Conservation (phyloP, 2,329 filamentous ascomycete species). For the Dryadomyces quercivorus region DNA sequence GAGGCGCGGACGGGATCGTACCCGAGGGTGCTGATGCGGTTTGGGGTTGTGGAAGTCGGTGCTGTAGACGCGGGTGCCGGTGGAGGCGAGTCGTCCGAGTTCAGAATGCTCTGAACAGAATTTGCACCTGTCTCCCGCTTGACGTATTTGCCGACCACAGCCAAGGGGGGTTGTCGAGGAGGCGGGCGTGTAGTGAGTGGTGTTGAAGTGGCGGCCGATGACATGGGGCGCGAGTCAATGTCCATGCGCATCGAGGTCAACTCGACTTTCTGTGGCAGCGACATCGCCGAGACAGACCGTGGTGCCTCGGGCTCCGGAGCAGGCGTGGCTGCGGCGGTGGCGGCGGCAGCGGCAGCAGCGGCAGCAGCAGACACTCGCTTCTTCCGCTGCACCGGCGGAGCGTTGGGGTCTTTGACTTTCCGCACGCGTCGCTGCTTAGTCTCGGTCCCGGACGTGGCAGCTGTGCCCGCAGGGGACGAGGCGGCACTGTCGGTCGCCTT, state of each 20-base stretch:
- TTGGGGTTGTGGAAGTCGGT: constrained; percentile 25
- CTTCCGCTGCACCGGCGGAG: constrained; percentile 40
- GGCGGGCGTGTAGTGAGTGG: constrained; percentile 9
- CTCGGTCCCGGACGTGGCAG: constrained; percentile 20
- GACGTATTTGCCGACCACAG: constrained; percentile 29
- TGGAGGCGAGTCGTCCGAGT: constrained; percentile 35
- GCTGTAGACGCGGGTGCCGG: constrained; percentile 24
- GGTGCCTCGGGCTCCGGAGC: background rate
- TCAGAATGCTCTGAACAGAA: constrained; percentile 45
- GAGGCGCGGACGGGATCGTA: constrained; percentile 78
- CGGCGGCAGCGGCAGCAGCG: constrained; percentile 7
- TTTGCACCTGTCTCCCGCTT: constrained; percentile 39
- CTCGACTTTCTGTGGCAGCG: constrained; percentile 20
- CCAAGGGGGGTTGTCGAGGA: constrained; percentile 8
- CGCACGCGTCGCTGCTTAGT: constrained; percentile 40
- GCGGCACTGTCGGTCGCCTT: constrained; percentile 10
- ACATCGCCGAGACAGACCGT: constrained; percentile 6
- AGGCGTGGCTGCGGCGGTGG: background rate
- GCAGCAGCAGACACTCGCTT: constrained; percentile 28
- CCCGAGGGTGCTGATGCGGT: constrained; percentile 62
- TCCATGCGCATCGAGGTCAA: constrained; percentile 24
- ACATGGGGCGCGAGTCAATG: constrained; percentile 16
- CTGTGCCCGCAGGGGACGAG: constrained; percentile 19
- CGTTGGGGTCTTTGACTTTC: constrained; percentile 48
- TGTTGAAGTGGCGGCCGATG: constrained; percentile 5